Evolutionary conservation across 495 filamentous ascomycete species (phyloP).

Genomic region (Achaetomiella virescens): DNA sequence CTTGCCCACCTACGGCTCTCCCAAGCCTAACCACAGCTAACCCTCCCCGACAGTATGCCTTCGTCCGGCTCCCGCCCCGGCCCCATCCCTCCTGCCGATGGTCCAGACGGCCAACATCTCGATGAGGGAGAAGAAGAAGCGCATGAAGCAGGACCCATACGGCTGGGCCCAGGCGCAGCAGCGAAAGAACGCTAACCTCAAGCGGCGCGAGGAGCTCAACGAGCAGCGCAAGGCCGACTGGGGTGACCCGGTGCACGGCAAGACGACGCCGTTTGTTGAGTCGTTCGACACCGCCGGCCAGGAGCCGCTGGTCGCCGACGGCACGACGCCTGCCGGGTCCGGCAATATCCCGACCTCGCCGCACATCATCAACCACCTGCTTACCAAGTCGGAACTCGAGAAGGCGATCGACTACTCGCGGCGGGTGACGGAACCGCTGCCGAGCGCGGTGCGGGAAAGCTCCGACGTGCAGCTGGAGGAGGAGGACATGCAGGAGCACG

Average conservation of each 20-base stretch:
- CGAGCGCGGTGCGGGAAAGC: constrained; percentile 27
- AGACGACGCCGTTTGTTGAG: constrained; percentile 73
- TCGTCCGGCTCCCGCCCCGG: constrained; percentile 34
- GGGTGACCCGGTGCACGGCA: constrained; percentile 74
- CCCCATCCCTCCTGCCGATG: constrained; percentile 36
- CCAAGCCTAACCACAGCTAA: constrained; percentile 8
- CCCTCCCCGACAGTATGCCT: constrained; percentile 38
- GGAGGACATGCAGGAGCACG: constrained; percentile 30
- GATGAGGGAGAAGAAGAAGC: constrained; percentile 40
- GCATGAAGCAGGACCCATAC: constrained; percentile 57
- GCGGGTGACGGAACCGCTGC: constrained; percentile 52
- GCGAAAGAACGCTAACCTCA: constrained; percentile 72
- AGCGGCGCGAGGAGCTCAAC: constrained; percentile 60
- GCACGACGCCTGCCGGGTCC: constrained; percentile 28
- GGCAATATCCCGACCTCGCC: constrained; percentile 37
- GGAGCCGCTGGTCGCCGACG: constrained; percentile 29
- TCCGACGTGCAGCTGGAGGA: constrained; percentile 44
- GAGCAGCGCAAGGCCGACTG: constrained; percentile 51
- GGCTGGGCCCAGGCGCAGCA: constrained; percentile 65
- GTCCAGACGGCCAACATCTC: constrained; percentile 47
- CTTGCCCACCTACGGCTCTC: background rate
- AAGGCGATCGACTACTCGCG: constrained; percentile 57
- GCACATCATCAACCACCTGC: constrained; percentile 64
- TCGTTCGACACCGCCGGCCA: constrained; percentile 62
- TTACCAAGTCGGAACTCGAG: constrained; percentile 59